Evolutionary conservation across 495 filamentous ascomycete species (phyloP), one percentile per base, ranked within the genome.

Genomic region (Terfezia claveryi): DNA sequence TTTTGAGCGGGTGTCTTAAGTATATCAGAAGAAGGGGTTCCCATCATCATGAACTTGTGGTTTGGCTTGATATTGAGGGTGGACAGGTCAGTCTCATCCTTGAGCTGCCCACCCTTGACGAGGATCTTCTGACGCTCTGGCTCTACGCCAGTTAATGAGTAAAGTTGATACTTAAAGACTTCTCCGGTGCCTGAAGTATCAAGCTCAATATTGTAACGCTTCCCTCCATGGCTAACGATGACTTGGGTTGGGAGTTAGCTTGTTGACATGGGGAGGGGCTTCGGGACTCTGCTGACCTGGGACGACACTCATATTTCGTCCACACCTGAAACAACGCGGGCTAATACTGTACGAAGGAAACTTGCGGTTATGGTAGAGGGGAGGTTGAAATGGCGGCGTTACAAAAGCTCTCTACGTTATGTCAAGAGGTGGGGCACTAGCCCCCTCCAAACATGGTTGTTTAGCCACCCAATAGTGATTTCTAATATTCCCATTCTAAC

Each of bases 11-110:
- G 92, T 68, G 51, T 64, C 20, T 20, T 20, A 1, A 20, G 2
- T 1, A 2, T 20, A 20, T 94, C 69, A 23, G 69, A 70, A 12
- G 81, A 78, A 2, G 91, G 84, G 2, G 85, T 93, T 14, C 92
- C 91, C 80, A 98, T 85, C 85, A 98, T 92, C 82, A 92, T 92
- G 67, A 96, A 85, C 7, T 71, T 78, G 64, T 92, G 84, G 51
- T 84, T 82, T 8, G 83, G 74, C 72, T 94, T 95, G 58, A 91
- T 76, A 54, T 80, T 81, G 56, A 95, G 74, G 57, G 77, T 83
- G 59, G 81, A 82, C 64, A 98, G 75, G 51, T 83, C 81, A 38
- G 85, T 81, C 59, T 95, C 91, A 81, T 98, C 84, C 68, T 94
- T 98, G 53, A 98, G 78, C 67, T 91, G 85, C 54, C 84, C 20